Conservation (phyloP, 129 eudicot species). For the Rutidosis leptorrhynchoides region DNA sequence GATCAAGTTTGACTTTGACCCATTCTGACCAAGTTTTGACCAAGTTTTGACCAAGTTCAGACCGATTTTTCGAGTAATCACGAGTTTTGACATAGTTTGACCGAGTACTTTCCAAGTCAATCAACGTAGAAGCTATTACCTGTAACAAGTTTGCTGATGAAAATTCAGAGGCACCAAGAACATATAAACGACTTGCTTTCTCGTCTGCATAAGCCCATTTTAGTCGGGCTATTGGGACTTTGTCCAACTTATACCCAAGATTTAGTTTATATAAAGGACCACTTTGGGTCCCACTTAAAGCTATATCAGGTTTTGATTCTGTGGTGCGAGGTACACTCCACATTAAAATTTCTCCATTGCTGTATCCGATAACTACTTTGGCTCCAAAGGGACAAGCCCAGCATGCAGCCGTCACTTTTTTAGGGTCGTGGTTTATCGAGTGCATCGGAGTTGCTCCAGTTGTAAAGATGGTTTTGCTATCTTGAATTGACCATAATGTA, state of each 20-base stretch:
- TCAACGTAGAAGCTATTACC: conserved; percentile 35
- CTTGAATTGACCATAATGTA: conserved; percentile 72
- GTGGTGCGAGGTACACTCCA: conserved; percentile 58
- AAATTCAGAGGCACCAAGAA: conserved; percentile 59
- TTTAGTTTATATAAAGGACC: conserved; percentile 67
- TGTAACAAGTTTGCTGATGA: conserved; percentile 67
- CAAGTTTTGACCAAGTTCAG: too few species aligned
- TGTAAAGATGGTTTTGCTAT: conserved; percentile 67
- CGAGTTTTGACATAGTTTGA: too few species aligned
- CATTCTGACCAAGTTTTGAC: too few species aligned
- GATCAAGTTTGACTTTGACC: too few species aligned
- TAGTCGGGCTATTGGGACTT: conserved; percentile 62
- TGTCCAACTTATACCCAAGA: conserved; percentile 87
- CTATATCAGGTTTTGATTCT: conserved; percentile 39
- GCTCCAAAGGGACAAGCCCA: conserved; percentile 92
- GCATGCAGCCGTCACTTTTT: conserved; percentile 87
- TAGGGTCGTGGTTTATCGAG: conserved; percentile 53
- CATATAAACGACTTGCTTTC: conserved; percentile 81
- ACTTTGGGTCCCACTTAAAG: conserved; percentile 38
- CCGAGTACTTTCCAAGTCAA: conserved; percentile 6
- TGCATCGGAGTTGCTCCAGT: conserved; percentile 53
- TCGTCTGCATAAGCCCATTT: conserved; percentile 74
- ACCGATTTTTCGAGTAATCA: too few species aligned
- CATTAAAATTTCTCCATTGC: conserved; percentile 75
- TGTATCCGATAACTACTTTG: conserved; percentile 81